Evolutionary conservation across 306 rosid species (phyloP).

Genomic region (Prinsepia uniflora): DNA sequence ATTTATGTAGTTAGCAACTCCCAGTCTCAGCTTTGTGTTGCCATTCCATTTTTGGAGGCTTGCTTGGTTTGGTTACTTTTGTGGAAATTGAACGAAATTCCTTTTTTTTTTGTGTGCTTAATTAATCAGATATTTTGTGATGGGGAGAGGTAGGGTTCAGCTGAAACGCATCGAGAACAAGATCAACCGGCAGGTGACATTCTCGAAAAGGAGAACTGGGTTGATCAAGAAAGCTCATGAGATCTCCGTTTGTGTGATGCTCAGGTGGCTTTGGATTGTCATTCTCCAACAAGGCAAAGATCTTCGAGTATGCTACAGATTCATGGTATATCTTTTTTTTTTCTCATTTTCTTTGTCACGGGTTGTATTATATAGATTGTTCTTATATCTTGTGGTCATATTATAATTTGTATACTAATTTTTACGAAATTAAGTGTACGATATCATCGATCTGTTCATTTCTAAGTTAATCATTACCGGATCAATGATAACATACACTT

Average conservation of each 20-base stretch:
- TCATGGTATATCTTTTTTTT: slow-evolving; percentile 43
- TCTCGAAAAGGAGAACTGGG: slow-evolving; percentile 85
- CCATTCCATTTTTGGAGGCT: slow-evolving; percentile 9
- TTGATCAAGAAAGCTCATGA: slow-evolving; percentile 85
- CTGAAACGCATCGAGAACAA: slow-evolving; percentile 84
- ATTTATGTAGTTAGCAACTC: background rate
- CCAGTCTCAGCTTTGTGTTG: slow-evolving; percentile 8
- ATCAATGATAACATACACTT: too few relatives aligned
- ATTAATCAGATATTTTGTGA: slow-evolving; percentile 1
- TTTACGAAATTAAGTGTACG: too few relatives aligned
- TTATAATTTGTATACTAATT: too few relatives aligned
- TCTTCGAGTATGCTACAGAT: slow-evolving; percentile 81
- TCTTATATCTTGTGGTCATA: too few relatives aligned
- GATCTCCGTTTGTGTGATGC: slow-evolving; percentile 97
- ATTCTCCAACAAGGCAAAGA: slow-evolving; percentile 87
- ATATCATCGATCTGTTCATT: too few relatives aligned
- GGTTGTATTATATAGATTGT: background rate
- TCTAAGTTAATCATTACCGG: too few relatives aligned
- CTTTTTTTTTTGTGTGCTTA: too few relatives aligned
- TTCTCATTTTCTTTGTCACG: background rate
- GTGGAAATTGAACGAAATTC: slow-evolving; percentile 2
- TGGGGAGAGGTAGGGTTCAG: slow-evolving; percentile 97
- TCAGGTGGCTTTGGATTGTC: slow-evolving; percentile 84
- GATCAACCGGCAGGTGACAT: slow-evolving; percentile 85
- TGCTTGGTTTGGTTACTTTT: slow-evolving; percentile 28